A percentile compares a stretch with the other conserved stretches of the same genome.
phyloP scores from a whole-genome alignment of 257 asterid species.

The Solanum piurae region DNA sequence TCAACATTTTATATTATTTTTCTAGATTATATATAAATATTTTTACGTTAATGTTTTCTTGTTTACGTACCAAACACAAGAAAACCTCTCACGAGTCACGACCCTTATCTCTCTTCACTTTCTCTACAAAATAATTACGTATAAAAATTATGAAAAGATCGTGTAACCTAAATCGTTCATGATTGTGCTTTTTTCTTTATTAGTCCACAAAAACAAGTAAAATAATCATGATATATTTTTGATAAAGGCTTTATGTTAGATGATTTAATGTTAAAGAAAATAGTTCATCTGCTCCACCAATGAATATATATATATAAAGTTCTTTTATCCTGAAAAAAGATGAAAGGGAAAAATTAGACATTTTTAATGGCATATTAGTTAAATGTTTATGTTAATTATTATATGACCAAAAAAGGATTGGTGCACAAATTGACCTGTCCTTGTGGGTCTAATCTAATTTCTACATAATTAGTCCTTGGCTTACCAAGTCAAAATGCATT shows the following conservation, averaged over 20 bases:
- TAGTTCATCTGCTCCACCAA: constrained; percentile 2
- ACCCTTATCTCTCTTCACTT: no score
- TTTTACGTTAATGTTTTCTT: no score
- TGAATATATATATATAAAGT: neutral
- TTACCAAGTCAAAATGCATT: neutral
- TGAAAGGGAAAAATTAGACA: neutral
- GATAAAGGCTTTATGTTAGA: neutral
- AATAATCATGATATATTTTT: neutral
- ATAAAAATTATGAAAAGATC: neutral
- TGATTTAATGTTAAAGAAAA: neutral
- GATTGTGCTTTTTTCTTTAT: neutral
- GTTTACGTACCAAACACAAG: neutral
- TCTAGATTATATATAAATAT: neutral
- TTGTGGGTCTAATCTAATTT: neutral
- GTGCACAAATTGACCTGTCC: neutral
- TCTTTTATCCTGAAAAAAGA: neutral
- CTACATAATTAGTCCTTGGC: neutral
- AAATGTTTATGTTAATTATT: neutral
- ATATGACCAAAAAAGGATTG: neutral
- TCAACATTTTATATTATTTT: neutral
- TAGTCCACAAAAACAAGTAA: neutral
- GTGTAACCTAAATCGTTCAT: neutral
- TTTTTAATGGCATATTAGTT: neutral
- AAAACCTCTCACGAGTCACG: neutral
- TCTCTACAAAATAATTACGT: no score